phyloP scores from a whole-genome alignment of 1,139 yeast genomes.

The Kodamaea sp. region DNA sequence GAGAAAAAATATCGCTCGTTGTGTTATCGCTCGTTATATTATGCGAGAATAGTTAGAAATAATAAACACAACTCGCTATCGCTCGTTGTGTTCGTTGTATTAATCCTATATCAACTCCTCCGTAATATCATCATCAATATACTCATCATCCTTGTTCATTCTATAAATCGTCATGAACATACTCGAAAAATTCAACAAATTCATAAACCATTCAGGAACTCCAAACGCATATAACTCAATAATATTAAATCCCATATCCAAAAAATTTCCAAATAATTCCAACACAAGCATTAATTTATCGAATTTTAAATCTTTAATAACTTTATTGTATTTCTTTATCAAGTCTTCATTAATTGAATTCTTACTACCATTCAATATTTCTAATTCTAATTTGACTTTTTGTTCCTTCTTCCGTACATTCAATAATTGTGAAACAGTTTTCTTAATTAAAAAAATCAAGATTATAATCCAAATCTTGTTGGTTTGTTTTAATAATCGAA shows the following conservation, averaged over 20 bases:
- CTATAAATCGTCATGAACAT: constrained; percentile 50
- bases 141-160: constrained; percentile 52
- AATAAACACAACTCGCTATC: not conserved
- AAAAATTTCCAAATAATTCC: constrained; percentile 43
- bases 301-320: constrained; percentile 41
- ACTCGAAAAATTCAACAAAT: constrained; percentile 39
- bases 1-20: too few species aligned
- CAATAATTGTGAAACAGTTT: constrained; percentile 41
- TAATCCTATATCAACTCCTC: constrained; percentile 39
- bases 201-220: constrained; percentile 47
- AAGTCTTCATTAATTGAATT: constrained; percentile 27
- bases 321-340: constrained; percentile 37
- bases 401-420: constrained; percentile 39
- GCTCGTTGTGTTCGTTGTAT: constrained; percentile 2
- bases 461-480: constrained; percentile 46
- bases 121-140: constrained; percentile 44
- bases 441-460: constrained; percentile 40
- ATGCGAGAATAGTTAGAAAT: too few species aligned
- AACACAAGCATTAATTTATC: constrained; percentile 43
- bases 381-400: constrained; percentile 37
- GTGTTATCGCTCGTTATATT: too few species aligned
- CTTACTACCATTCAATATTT: constrained; percentile 25
- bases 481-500: constrained; percentile 38
- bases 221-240: constrained; percentile 38
- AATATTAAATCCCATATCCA: constrained; percentile 41